Conservation (phyloP, 83 land plant species). For the Picea abies region DNA sequence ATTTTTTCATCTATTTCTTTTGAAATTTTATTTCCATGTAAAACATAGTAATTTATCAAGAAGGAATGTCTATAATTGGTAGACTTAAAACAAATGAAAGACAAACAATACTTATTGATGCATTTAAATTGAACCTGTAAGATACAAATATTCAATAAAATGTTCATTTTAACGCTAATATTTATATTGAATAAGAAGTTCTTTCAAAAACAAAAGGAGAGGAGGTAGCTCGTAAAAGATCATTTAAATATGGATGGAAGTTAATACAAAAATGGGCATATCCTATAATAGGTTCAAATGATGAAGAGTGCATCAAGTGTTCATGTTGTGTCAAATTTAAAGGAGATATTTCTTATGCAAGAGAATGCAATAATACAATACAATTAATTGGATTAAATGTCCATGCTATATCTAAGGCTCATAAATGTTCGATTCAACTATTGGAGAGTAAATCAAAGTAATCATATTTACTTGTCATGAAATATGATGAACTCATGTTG, state of each 20-base stretch:
- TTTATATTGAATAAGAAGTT: neutral
- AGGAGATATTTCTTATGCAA: neutral
- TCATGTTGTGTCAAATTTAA: neutral
- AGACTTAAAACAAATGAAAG: no score
- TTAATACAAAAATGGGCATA: no score
- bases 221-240: neutral
- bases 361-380: neutral
- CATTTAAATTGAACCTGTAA: no score
- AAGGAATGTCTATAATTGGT: no score
- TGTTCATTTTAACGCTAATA: no score
- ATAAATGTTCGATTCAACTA: neutral
- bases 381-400: neutral
- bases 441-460: neutral
- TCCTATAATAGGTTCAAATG: no score
- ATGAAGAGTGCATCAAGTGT: neutral
- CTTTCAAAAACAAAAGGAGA: neutral
- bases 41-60: no score
- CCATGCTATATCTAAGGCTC: neutral
- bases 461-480: neutral
- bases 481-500: neutral
- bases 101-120: no score
- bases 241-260: no score
- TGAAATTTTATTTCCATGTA: no score
- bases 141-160: no score
- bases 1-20: no score